Base-by-base conservation (phyloP, 176 grass and related monocot species). In the Urochloa ruziziensis region DNA sequence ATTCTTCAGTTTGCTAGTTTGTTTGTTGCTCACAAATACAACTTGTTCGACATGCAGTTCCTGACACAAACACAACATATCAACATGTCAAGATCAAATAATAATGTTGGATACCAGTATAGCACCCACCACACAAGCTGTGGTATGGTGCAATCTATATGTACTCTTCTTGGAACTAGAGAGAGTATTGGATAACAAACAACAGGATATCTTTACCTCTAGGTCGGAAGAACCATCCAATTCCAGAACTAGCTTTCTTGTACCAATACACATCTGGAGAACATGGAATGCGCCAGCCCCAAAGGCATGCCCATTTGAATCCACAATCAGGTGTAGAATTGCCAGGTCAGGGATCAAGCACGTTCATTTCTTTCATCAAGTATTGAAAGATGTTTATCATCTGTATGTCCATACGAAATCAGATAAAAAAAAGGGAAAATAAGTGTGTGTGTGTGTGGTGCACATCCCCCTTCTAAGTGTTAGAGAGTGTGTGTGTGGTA, bases 361-460 rank as follows among this genome's bases (percentile, higher is more conserved):
- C 25, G 56, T 27, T 67, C 77, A 81, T 86, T 14, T 80, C 47
- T 46, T 81, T 59, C 69, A 74, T 64, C 25, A 86, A 46, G 69
- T 81, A 66, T 21, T 4, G 8, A 5, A 35, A 0, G 35, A 27
- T 23, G 27, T 8, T 13, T 25, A 86, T 73, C 0, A 44, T 58
- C 85, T 86, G 85, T 46, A 10, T 28, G 23, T 70, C 32, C 27
- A 54, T n/a, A 77, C n/a, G n/a, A n/a, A n/a, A n/a, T n/a, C n/a
- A n/a, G n/a, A n/a, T n/a, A n/a, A n/a, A n/a, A 8, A 19, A 67
- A 39, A 39, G 56, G 14, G 19, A 73, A 2, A 2, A 86, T 33
- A 35, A n/a, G n/a, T n/a, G n/a, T n/a, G n/a, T n/a, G n/a, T n/a
- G n/a, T n/a, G n/a, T n/a, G n/a, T n/a, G n/a, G n/a, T n/a, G n/a